phyloP scores from a whole-genome alignment of 495 filamentous ascomycete genomes.

The Trichoderma orchidacearum region DNA sequence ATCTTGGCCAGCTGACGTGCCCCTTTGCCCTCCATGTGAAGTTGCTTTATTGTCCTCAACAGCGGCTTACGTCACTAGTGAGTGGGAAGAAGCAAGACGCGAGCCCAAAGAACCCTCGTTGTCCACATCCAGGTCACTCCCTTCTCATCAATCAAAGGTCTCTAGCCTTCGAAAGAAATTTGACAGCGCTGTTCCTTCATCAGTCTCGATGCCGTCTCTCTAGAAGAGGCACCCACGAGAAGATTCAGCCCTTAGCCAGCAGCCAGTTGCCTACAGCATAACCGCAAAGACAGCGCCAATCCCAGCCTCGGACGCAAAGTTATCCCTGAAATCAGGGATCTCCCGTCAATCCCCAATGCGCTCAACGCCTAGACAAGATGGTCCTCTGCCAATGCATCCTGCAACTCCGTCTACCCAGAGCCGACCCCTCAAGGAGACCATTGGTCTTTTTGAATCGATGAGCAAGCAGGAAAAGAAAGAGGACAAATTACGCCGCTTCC shows the following conservation, averaged over 20 bases:
- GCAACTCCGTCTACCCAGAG: background rate
- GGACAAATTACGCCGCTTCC: background rate
- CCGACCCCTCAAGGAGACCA: background rate
- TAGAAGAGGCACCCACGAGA: background rate
- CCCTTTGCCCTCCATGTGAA: background rate
- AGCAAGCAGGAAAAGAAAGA: background rate
- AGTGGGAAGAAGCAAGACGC: background rate
- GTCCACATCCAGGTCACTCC: background rate
- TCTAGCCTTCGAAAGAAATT: background rate
- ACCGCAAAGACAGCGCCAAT: background rate
- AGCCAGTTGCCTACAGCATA: background rate
- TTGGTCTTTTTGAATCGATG: background rate
- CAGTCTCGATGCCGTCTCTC: background rate
- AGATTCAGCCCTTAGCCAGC: background rate
- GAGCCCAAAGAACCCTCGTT: background rate
- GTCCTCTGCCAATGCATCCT: background rate
- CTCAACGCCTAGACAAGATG: background rate
- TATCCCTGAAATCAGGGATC: background rate
- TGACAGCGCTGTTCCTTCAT: background rate
- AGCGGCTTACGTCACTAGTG: background rate
- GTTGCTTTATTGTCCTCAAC: background rate
- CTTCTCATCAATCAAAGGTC: background rate
- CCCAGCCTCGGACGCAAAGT: background rate
- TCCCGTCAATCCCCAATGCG: background rate
- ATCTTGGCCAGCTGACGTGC: background rate